A percentile compares a stretch with the other conserved stretches of the same genome.
phyloP scores from a whole-genome alignment of 495 filamentous ascomycete genomes.

The Podospora pseudoanserina region DNA sequence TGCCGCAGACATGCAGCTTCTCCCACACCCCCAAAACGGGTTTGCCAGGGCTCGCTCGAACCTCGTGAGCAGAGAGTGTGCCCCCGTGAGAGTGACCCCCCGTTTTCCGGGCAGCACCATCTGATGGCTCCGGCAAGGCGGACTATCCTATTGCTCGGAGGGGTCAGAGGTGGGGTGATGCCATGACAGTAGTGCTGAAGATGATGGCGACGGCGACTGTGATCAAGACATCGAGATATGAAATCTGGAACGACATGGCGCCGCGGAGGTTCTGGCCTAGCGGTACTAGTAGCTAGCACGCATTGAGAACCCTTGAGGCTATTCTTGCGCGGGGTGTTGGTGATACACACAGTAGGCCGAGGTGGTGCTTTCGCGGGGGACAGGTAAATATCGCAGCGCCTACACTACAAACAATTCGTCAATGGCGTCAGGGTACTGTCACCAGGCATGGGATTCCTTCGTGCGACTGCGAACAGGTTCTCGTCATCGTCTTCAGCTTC shows the following conservation, averaged over 20 bases:
- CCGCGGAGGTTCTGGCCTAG: conserved; percentile 10
- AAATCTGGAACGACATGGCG: background rate
- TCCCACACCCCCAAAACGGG: conserved; percentile 28
- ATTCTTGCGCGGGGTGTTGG: conserved; percentile 8
- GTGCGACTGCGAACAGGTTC: background rate
- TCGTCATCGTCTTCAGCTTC: background rate
- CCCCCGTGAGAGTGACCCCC: conserved; percentile 20
- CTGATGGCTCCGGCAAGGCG: conserved; percentile 17
- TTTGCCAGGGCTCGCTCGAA: conserved; percentile 24
- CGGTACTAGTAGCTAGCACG: background rate
- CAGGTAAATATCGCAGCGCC: background rate
- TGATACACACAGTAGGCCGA: background rate
- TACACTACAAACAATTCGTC: conserved; percentile 6
- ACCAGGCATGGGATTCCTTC: background rate
- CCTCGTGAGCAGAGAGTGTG: conserved; percentile 24
- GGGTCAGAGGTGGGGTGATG: conserved; percentile 20
- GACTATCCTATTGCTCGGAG: conserved; percentile 22
- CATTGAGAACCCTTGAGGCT: background rate
- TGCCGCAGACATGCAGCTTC: conserved; percentile 27
- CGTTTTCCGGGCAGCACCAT: conserved; percentile 17
- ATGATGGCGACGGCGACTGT: conserved; percentile 3
- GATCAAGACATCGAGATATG: conserved; percentile 13
- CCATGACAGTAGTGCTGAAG: conserved; percentile 8
- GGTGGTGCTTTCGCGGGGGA: background rate
- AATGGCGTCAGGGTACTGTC: background rate